These are phyloP conservation scores for Nicotiana benthamiana DNA, from an alignment of 257 asterid species.

Conservation along the genomic window DNA sequence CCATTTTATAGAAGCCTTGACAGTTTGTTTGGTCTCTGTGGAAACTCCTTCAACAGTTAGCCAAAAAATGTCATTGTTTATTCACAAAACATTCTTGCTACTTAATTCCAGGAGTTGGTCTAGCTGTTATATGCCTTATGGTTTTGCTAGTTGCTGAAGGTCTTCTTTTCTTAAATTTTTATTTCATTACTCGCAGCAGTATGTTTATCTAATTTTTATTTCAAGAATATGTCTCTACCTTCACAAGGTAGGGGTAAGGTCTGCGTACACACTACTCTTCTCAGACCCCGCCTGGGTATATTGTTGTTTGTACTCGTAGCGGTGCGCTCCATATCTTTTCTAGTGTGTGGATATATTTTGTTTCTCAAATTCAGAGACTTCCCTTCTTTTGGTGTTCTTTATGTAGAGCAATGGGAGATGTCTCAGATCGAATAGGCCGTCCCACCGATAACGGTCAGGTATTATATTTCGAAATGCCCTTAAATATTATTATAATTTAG, in stretches of 20 bases:
- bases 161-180: background rate
- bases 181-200: background rate
- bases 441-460: conserved; percentile 97
- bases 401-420: conserved; percentile 91
- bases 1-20: background rate
- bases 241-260: no score
- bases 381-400: background rate
- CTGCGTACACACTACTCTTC: no score
- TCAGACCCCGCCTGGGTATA: no score
- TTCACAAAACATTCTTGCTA: background rate
- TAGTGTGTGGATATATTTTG: background rate
- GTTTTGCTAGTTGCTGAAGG: background rate
- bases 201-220: background rate
- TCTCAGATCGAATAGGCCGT: conserved; percentile 87
- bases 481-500: conserved; percentile 5
- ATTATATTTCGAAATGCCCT: conserved; percentile 1
- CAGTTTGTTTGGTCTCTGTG: background rate
- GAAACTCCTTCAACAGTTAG: background rate
- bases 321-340: background rate
- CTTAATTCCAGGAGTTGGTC: background rate
- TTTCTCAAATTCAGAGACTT: background rate
- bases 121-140: background rate
- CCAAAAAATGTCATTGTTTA: background rate
- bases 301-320: no score
- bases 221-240: no score